Percentiles rank a stretch among this genome's conserved stretches.
These are phyloP conservation scores for Silene coronaria DNA, from an alignment of 179 eudicot genomes.

Conservation along the genomic window DNA sequence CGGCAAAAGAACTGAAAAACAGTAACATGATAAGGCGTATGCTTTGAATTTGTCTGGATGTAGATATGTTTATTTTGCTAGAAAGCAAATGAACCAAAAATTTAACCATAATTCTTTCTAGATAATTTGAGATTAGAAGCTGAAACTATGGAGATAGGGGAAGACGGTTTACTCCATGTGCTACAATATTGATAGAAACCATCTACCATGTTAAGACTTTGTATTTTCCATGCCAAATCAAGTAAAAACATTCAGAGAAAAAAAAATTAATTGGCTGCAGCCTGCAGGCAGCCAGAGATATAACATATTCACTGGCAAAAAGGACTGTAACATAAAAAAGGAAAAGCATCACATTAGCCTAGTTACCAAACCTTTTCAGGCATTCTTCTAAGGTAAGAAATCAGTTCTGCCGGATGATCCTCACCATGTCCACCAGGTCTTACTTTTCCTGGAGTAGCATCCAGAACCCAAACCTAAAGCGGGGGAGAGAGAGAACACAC, in stretches of 20 bases:
- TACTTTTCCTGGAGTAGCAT: constrained; percentile 92
- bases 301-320: neutral
- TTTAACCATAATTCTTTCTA: neutral
- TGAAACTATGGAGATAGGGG: neutral
- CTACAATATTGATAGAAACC: neutral
- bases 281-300: neutral
- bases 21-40: neutral
- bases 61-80: neutral
- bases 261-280: neutral
- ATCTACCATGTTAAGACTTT: neutral
- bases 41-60: neutral
- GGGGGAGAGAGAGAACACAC: neutral
- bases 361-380: constrained; percentile 56
- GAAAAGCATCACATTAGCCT: neutral
- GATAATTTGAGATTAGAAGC: neutral
- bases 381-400: constrained; percentile 54
- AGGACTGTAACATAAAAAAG: neutral
- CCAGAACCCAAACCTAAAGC: constrained; percentile 80
- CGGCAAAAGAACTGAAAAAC: neutral
- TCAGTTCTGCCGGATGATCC: constrained; percentile 86
- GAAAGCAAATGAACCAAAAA: neutral
- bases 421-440: constrained; percentile 81
- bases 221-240: neutral
- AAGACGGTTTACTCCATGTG: neutral
- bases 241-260: neutral